Evolutionary conservation across 1,284 basidiomycete genomes (phyloP), one percentile per base, ranked within the genome.

Genomic region (Apiotrichum veenhuisii): DNA sequence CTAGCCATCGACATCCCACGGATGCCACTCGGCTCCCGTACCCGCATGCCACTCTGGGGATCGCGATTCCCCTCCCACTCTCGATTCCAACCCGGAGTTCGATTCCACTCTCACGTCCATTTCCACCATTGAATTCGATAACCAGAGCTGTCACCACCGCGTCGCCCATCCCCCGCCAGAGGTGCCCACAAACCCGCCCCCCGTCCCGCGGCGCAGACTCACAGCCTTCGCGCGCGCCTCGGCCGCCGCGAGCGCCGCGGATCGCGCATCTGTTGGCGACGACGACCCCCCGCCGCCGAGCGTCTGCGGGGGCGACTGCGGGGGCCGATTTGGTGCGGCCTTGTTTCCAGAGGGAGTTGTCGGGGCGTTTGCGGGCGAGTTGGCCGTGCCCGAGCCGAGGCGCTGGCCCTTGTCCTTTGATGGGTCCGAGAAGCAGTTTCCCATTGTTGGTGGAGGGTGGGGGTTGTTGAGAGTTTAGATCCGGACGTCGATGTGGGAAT

Each of bases 401-500:
- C 62, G 63, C 52, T 76, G 75, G 46, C 67, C 63, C 12, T 36
- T n/a, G 17, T 12, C 47, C 46, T 59, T 59, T 8, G 71, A 74
- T 1, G 75, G 75, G 59, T 76, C 74, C 9, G 74, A 76, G 64
- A 77, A 74, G 53, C 75, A 77, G 62, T 76, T 75, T 22, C 75
- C 75, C 75, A 77, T 77, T 11, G 34, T 49, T 33, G 44, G n/a
- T 37, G 22, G 53, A 3, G 23, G 37, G 9, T 25, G 26, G 2
- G 54, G 26, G 23, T 9, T 7, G 36, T 40, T 20, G 22, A 36
- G 46, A 37, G 44, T 46, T 27, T 20, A 33, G 33, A 8, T 30
- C 2, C 18, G 10, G 27, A 2, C 17, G 44, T 10, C 3, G 44
- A 26, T 12, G 23, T 43, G 42, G 42, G 17, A 20, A 22, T 2